phyloP scores from a whole-genome alignment of 2,329 filamentous ascomycete genomes.

The Colletotrichum truncatum region DNA sequence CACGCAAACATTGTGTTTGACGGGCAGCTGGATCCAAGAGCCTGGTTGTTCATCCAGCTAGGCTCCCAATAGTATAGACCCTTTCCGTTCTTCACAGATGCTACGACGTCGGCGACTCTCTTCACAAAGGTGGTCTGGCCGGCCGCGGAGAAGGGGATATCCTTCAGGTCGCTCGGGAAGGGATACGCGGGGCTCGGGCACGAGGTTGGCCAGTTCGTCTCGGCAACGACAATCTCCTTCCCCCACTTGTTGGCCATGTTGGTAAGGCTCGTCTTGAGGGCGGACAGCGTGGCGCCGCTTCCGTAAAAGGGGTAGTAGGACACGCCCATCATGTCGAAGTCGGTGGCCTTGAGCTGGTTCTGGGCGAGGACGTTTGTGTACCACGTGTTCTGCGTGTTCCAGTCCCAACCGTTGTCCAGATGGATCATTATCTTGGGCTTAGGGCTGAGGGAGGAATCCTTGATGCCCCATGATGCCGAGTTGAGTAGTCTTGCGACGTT shows the following conservation, averaged over 20 bases:
- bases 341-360: conserved; percentile 58
- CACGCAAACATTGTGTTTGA: conserved; percentile 71
- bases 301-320: conserved; percentile 80
- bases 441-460: conserved; percentile 64
- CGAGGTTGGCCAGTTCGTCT: conserved; percentile 75
- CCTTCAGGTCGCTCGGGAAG: conserved; percentile 68
- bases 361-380: conserved; percentile 66
- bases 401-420: conserved; percentile 80
- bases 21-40: conserved; percentile 70
- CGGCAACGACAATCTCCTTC: conserved; percentile 75
- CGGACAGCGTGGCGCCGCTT: conserved; percentile 63
- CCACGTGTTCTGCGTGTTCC: conserved; percentile 71
- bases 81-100: conserved; percentile 59
- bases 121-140: conserved; percentile 72
- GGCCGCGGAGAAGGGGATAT: conserved; percentile 68
- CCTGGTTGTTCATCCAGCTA: conserved; percentile 72
- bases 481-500: conserved; percentile 73
- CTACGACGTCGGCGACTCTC: conserved; percentile 65
- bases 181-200: conserved; percentile 66
- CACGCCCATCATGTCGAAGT: conserved; percentile 78
- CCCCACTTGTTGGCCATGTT: conserved; percentile 70
- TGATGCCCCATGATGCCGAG: conserved; percentile 71
- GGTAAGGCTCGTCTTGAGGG: conserved; percentile 62
- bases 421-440: conserved; percentile 79
- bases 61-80: conserved; percentile 82